phyloP scores from a whole-genome alignment of 306 rosid species.

The Dryas drummondii region DNA sequence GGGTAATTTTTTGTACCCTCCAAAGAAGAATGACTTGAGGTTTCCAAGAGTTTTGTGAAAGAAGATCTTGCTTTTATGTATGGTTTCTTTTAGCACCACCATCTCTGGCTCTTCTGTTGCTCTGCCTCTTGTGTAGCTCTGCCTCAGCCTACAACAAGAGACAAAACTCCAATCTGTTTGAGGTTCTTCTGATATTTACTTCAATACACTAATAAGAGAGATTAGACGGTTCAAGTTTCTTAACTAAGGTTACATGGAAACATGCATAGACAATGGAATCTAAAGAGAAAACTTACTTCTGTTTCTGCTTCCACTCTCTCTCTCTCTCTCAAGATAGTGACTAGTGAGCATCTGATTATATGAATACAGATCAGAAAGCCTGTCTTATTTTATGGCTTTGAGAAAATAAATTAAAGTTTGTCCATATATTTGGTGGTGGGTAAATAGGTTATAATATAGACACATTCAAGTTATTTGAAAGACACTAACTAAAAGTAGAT shows the following conservation, averaged over 20 bases:
- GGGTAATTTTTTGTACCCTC: slow-evolving; percentile 63
- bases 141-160: slow-evolving; percentile 31
- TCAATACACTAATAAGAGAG: slow-evolving; percentile 28
- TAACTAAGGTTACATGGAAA: slow-evolving; percentile 40
- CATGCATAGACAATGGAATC: slow-evolving; percentile 42
- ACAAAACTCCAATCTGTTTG: slow-evolving; percentile 18
- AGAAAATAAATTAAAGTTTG: neutral
- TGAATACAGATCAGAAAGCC: slow-evolving; percentile 10
- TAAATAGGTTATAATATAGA: neutral
- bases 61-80: slow-evolving; percentile 48
- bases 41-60: slow-evolving; percentile 46
- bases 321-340: slow-evolving; percentile 14
- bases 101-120: slow-evolving; percentile 45
- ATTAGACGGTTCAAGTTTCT: slow-evolving; percentile 33
- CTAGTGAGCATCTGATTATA: slow-evolving; percentile 23
- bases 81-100: slow-evolving; percentile 62
- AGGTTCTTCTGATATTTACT: slow-evolving; percentile 33
- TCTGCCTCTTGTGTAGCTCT: slow-evolving; percentile 28
- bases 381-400: slow-evolving; percentile 11
- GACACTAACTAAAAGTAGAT: slow-evolving; percentile 32
- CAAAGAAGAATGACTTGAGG: slow-evolving; percentile 52
- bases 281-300: slow-evolving; percentile 32
- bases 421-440: slow-evolving; percentile 13
- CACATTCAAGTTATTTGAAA: slow-evolving; percentile 33
- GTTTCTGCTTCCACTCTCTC: slow-evolving; percentile 29